Conservation (phyloP, 176 grass and related monocot genomes). For the Aegilops umbellulata region DNA sequence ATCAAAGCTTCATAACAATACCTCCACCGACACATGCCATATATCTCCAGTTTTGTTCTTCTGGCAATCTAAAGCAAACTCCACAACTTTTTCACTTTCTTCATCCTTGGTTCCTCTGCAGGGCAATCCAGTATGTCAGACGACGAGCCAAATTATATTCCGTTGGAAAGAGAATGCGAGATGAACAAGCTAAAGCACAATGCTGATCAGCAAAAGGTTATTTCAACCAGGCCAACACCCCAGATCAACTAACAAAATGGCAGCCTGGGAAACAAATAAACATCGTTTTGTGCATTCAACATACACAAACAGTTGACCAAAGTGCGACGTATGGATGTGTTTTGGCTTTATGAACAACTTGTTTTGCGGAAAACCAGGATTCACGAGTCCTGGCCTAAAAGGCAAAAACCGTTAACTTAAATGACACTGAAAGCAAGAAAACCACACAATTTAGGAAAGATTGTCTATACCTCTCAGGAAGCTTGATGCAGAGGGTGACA, state of each 20-base stretch:
- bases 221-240: constrained; percentile 8
- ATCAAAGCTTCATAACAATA: constrained; percentile 30
- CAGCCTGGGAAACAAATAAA: not conserved
- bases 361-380: not conserved
- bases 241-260: not conserved
- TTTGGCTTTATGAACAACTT: not conserved
- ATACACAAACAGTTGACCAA: not conserved
- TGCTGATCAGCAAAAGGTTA: not conserved
- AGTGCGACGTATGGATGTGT: not conserved
- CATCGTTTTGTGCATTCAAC: not conserved
- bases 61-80: constrained; percentile 56
- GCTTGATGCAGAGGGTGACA: constrained; percentile 75
- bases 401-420: not conserved
- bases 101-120: constrained; percentile 43
- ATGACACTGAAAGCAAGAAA: constrained; percentile 9
- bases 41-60: constrained; percentile 90
- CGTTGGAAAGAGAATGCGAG: not conserved
- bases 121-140: constrained; percentile 18
- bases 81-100: constrained; percentile 37
- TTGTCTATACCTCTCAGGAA: constrained; percentile 44
- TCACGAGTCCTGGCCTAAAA: not conserved
- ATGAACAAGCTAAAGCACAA: constrained; percentile 10
- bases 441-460: not conserved
- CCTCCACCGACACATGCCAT: constrained; percentile 89
- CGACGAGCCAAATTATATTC: constrained; percentile 12